Base-by-base conservation (phyloP, 768 basidiomycete species). In the Phylloporus sp. region DNA sequence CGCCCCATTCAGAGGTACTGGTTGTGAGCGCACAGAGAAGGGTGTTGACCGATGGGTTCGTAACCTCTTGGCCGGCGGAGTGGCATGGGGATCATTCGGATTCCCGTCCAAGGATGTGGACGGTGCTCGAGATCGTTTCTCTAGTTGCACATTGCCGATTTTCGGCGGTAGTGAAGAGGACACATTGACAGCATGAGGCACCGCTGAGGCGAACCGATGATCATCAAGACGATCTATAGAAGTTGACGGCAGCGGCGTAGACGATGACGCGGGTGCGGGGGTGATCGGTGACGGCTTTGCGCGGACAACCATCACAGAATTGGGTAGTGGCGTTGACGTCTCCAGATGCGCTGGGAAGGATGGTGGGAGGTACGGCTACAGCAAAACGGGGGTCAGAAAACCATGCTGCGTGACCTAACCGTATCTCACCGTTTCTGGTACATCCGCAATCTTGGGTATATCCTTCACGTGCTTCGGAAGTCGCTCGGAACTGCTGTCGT, bases 301-400 rank as follows among this genome's bases (percentile, higher is more conserved):
- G 21, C 68, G 69, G 37, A 55, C 42, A 38, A 56, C 52, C 11
- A 57, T 47, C 38, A 37, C 46, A 32, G 50, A 37, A 34, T 46
- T 47, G n/a, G 55, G 52, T 27, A 62, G 65, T 9, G 80, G 80
- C 5, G 80, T 82, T 3, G 80, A 82, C 22, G 78, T 80, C 26
- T 64, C 56, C 18, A 82, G 59, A 46, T 78, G 66, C 10, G 73
- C 67, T 24, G 77, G 74, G 53, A 81, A 81, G 7, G 80, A 81
- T 4, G 79, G 79, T 1, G 78, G 78, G 17, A 77, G 60, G 48
- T 73, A 78, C n/a, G 67, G 63, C 77, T 72, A 50, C 54, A 34
- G 23, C 28, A 37, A 29, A 38, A 46, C 26, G 36, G 24, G 27
- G 3, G 36, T 66, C 46, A 66, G 52, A 38, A 29, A 41, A 18